Percentiles rank a stretch among this genome's conserved stretches.
These are phyloP conservation scores for Favolaschia claudopus DNA, from an alignment of 768 basidiomycete genomes.

Conservation along the genomic window DNA sequence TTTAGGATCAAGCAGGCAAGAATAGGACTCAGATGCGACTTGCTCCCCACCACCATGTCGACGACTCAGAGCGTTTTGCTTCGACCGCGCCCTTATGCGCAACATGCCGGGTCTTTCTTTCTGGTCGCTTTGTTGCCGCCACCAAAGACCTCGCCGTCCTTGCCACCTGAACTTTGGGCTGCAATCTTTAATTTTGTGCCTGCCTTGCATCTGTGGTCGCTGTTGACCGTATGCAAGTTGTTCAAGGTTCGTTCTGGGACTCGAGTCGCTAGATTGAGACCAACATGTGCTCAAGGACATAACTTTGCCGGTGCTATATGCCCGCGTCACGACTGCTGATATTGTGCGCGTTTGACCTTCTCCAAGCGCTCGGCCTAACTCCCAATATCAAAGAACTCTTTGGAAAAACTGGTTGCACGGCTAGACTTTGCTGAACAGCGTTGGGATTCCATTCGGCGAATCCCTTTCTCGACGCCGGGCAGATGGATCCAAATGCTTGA, in stretches of 20 bases:
- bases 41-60: slow-evolving; percentile 25
- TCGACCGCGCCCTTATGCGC: slow-evolving; percentile 72
- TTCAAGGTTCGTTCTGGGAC: slow-evolving; percentile 48
- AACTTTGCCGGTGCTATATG: slow-evolving; percentile 71
- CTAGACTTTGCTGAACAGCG: slow-evolving; percentile 71
- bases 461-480: slow-evolving; percentile 87
- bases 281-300: slow-evolving; percentile 57
- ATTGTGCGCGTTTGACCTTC: no score
- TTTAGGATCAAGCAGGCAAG: no score
- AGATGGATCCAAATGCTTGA: slow-evolving; percentile 85
- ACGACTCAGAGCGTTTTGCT: slow-evolving; percentile 57
- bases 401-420: slow-evolving; percentile 65
- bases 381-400: slow-evolving; percentile 48
- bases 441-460: slow-evolving; percentile 91
- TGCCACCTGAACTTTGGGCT: slow-evolving; percentile 79
- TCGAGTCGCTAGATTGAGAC: not conserved
- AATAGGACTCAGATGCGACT: not conserved
- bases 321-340: no score
- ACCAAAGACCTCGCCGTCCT: slow-evolving; percentile 54
- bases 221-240: slow-evolving; percentile 51
- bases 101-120: slow-evolving; percentile 62
- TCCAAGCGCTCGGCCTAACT: no score
- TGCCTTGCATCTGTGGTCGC: slow-evolving; percentile 39
- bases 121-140: slow-evolving; percentile 75
- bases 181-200: slow-evolving; percentile 58